Conservation (phyloP, 371 early-diverging fungal genomes). For the Umbelopsis sp. region DNA sequence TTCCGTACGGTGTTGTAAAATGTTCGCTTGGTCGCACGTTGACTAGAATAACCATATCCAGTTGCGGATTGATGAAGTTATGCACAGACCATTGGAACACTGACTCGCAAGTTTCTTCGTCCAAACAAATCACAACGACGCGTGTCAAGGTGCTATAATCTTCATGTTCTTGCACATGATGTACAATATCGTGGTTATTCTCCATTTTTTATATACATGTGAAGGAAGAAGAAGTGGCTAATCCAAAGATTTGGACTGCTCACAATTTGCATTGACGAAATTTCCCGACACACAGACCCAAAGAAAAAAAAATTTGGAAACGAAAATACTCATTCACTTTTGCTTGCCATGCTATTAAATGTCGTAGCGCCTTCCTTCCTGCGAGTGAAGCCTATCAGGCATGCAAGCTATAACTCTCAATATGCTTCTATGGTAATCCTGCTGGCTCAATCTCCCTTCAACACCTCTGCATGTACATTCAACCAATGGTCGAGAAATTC, state of each 20-base stretch:
- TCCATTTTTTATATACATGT: background rate
- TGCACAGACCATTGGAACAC: constrained; percentile 55
- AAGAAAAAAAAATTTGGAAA: no score
- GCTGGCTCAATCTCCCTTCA: background rate
- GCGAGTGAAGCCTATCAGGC: background rate
- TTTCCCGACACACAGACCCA: no score
- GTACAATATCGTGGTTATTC: constrained; percentile 19
- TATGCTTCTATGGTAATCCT: constrained; percentile 12
- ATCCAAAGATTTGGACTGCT: constrained; percentile 9
- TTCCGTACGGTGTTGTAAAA: constrained; percentile 45
- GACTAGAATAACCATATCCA: constrained; percentile 46
- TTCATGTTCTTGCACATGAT: constrained; percentile 17
- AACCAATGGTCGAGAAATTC: constrained; percentile 28
- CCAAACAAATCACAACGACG: constrained; percentile 41
- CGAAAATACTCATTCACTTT: no score
- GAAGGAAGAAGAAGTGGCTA: background rate
- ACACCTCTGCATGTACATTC: constrained; percentile 20
- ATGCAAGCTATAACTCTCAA: background rate
- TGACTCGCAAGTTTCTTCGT: constrained; percentile 39
- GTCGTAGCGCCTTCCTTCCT: no score
- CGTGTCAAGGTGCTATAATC: constrained; percentile 27
- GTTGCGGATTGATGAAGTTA: constrained; percentile 43
- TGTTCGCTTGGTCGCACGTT: constrained; percentile 44
- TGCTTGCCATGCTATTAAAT: no score
- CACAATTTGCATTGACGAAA: no score